Evolutionary conservation across 1,284 basidiomycete species (phyloP).

Genomic region (Bjerkandera adusta): DNA sequence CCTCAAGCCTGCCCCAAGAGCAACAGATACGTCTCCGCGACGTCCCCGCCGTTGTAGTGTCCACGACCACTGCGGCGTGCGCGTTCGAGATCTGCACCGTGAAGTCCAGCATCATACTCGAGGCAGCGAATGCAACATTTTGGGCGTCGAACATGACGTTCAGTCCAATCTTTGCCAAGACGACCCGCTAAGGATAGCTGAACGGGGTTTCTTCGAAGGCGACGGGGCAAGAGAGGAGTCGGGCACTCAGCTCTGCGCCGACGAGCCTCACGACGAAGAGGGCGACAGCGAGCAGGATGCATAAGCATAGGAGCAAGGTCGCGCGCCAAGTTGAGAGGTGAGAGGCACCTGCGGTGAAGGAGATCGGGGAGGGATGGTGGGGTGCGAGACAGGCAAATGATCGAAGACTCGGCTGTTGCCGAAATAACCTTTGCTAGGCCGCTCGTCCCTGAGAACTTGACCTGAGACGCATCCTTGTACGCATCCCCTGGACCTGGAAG

Average conservation of each 20-base stretch:
- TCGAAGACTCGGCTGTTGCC: no score
- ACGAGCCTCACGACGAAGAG: conserved; percentile 89
- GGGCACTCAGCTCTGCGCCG: conserved; percentile 78
- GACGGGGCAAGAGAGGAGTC: conserved; percentile 69
- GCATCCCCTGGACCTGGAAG: no score
- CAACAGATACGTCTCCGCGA: conserved; percentile 83
- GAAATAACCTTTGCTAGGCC: no score
- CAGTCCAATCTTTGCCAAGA: conserved; percentile 54
- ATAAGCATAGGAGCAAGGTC: background rate
- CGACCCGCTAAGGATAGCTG: conserved; percentile 72
- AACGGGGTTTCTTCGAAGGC: conserved; percentile 72
- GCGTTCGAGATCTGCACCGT: conserved; percentile 39
- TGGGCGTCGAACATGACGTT: conserved; percentile 38
- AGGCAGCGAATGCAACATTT: conserved; percentile 44
- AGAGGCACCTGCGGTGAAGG: background rate
- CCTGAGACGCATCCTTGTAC: no score
- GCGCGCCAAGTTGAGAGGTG: background rate
- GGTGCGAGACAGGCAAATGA: no score
- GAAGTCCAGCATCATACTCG: conserved; percentile 43
- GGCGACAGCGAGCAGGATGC: conserved; percentile 47
- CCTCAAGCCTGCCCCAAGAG: no score
- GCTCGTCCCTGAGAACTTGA: no score
- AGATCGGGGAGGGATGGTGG: no score
- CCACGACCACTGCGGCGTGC: conserved; percentile 73
- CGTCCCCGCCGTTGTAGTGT: conserved; percentile 89